A percentile compares a stretch with the other conserved stretches of the same genome.
Conservation (phyloP, 2,329 filamentous ascomycete genomes). For the Annulohypoxylon truncatum region DNA sequence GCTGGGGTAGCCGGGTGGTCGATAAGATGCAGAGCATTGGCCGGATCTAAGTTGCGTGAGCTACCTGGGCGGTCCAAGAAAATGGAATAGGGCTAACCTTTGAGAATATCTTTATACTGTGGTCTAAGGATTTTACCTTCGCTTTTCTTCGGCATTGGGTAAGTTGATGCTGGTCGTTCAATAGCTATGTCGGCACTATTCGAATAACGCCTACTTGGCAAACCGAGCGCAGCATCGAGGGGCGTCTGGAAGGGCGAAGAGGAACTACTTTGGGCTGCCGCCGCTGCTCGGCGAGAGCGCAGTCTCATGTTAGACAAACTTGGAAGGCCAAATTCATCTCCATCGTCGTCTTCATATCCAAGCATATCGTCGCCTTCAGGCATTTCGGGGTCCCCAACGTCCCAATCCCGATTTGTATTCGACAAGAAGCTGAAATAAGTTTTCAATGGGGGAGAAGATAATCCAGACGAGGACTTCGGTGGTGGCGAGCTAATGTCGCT, state of each 20-base stretch:
- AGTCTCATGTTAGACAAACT: slow-evolving; percentile 92
- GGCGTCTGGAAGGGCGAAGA: slow-evolving; percentile 50
- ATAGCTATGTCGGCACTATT: slow-evolving; percentile 95
- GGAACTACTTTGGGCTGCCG: slow-evolving; percentile 57
- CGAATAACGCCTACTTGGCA: slow-evolving; percentile 70
- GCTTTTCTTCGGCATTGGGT: slow-evolving; percentile 87
- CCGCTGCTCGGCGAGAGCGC: slow-evolving; percentile 67
- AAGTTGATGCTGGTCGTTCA: slow-evolving; percentile 83
- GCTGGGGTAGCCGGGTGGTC: slow-evolving; percentile 81
- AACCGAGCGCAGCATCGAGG: slow-evolving; percentile 53
- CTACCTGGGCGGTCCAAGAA: neutral
- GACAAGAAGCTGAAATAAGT: slow-evolving; percentile 85
- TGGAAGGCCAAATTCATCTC: slow-evolving; percentile 94
- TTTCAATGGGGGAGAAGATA: slow-evolving; percentile 73
- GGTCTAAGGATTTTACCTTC: slow-evolving; percentile 96
- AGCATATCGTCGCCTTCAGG: slow-evolving; percentile 77
- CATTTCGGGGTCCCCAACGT: slow-evolving; percentile 69
- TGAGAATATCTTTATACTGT: slow-evolving; percentile 96
- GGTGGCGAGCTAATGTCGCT: slow-evolving; percentile 68
- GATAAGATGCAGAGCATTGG: slow-evolving; percentile 94
- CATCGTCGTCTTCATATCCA: slow-evolving; percentile 85
- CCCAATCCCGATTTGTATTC: slow-evolving; percentile 86
- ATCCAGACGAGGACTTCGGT: slow-evolving; percentile 62
- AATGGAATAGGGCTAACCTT: slow-evolving; percentile 59
- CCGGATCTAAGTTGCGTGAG: slow-evolving; percentile 69